Base-by-base conservation (phyloP, 805 yeast genomes). In the Dipodascopsis uninucleata region DNA sequence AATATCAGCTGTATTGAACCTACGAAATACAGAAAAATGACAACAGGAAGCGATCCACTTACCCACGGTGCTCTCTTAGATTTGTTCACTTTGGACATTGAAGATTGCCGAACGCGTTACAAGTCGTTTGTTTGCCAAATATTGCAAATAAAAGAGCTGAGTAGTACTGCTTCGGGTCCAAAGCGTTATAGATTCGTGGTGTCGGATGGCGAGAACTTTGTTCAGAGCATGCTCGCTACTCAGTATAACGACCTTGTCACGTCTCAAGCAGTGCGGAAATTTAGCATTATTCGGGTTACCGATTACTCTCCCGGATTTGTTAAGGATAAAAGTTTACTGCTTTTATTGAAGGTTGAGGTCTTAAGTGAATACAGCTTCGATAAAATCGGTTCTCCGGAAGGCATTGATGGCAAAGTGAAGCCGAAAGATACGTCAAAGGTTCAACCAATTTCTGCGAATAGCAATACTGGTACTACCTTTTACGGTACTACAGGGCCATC, bases 171-270 rank as follows among this genome's bases (percentile, higher is more conserved):
- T 18, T 34, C 43, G 23, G 57, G 52, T 10, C 57, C 56, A 4
- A 36, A 35, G 10, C 49, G 59, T 5, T 28, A 46, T 20, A 49
- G 59, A 14, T 24, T 45, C 18, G 54, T 55, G 5, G 17, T 55
- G 18, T 51, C 58, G 6, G 59, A 56, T 28, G 50, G 56, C 12
- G 47, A 38, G 16, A 28, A 50, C 24, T 55, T 33, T 24, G 39
- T 47, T 17, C 50, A 55, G 35, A 43, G 41, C 25, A 46, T 56
- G 50, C 31, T 52, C 12, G 36, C 45, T 20, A 23, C 33, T 22
- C 36, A 41, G 12, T 33, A 36, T 21, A 43, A 38, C 18, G 50
- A 52, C 10, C 23, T 32, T 17, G 47, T 49, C 4, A 20, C 24
- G 8, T 36, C 28, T 17, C 31, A 35, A 18, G 36, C 31, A 9